These are phyloP conservation scores for Oenanthe sinensis DNA, from an alignment of 129 eudicot genomes.

Conservation along the genomic window DNA sequence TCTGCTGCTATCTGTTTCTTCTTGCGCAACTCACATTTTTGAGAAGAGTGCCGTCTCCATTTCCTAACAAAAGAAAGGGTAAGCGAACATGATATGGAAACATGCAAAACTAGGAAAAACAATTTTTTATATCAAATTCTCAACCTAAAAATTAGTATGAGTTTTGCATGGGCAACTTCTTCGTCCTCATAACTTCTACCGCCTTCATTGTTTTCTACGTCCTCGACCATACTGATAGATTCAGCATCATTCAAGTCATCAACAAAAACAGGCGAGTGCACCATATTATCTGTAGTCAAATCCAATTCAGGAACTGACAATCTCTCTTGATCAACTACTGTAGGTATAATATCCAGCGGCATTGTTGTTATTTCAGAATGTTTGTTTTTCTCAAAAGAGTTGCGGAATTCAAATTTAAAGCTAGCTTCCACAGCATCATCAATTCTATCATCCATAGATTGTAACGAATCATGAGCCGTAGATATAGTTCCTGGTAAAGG, in stretches of 20 bases:
- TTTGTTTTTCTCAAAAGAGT: slow-evolving; percentile 31
- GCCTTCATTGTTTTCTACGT: slow-evolving; percentile 32
- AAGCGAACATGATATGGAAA: background rate
- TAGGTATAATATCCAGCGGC: slow-evolving; percentile 19
- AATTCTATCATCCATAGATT: slow-evolving; percentile 21
- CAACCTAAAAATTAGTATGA: slow-evolving; percentile 67
- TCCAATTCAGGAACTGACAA: slow-evolving; percentile 26
- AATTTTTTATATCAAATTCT: background rate
- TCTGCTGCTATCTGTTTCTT: slow-evolving; percentile 57
- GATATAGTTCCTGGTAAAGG: slow-evolving; percentile 22
- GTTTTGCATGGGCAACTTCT: slow-evolving; percentile 72
- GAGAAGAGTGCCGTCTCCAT: slow-evolving; percentile 59
- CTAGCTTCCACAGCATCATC: slow-evolving; percentile 21
- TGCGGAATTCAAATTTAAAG: slow-evolving; percentile 30
- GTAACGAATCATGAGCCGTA: slow-evolving; percentile 4
- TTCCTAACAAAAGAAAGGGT: slow-evolving; percentile 33
- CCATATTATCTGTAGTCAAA: slow-evolving; percentile 19
- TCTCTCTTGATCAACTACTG: slow-evolving; percentile 18
- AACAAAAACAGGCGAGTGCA: slow-evolving; percentile 13
- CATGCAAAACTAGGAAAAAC: background rate
- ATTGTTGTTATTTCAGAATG: slow-evolving; percentile 14
- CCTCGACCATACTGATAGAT: slow-evolving; percentile 18
- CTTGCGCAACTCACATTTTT: slow-evolving; percentile 55
- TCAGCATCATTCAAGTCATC: slow-evolving; percentile 38
- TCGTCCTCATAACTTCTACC: slow-evolving; percentile 33